These are phyloP conservation scores for Kodamaea arcana DNA, from an alignment of 1,139 yeast genomes.

Conservation along the genomic window DNA sequence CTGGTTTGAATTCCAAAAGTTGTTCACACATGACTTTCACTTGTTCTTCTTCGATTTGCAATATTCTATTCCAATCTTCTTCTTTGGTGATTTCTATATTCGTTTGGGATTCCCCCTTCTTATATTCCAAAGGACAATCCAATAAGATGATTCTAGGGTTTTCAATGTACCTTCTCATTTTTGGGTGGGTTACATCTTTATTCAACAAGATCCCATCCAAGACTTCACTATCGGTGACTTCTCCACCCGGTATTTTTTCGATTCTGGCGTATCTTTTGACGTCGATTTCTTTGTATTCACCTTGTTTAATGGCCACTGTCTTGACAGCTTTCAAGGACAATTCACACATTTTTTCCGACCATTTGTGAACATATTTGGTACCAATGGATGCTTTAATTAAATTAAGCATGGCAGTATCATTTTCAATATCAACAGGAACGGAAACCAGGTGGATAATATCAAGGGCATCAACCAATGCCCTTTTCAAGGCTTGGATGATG, in stretches of 20 bases:
- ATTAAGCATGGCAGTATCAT: conserved; percentile 83
- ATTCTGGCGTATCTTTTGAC: conserved; percentile 88
- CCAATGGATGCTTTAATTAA: conserved; percentile 91
- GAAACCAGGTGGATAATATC: conserved; percentile 84
- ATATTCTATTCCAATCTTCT: conserved; percentile 92
- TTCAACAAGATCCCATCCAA: conserved; percentile 89
- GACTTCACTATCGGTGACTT: conserved; percentile 81
- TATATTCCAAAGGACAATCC: conserved; percentile 96
- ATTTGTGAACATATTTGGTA: conserved; percentile 86
- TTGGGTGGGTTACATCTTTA: conserved; percentile 97
- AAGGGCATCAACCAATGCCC: conserved; percentile 86
- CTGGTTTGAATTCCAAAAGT: conserved; percentile 82
- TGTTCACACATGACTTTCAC: conserved; percentile 83
- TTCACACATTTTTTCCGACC: conserved; percentile 91
- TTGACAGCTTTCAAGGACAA: conserved; percentile 85
- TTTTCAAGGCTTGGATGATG: conserved; percentile 89
- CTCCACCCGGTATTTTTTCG: conserved; percentile 98
- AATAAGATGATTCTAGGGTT: conserved; percentile 85
- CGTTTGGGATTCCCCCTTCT: conserved; percentile 98
- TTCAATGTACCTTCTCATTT: conserved; percentile 85
- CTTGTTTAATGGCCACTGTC: conserved; percentile 68
- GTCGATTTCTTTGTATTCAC: conserved; percentile 80
- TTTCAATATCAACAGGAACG: conserved; percentile 74
- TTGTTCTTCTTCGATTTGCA: conserved; percentile 98
- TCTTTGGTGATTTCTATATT: conserved; percentile 96